Evolutionary conservation across 2,329 filamentous ascomycete species (phyloP), one percentile per base, ranked within the genome.

Genomic region (Ophiocordyceps camponoti-floridani): DNA sequence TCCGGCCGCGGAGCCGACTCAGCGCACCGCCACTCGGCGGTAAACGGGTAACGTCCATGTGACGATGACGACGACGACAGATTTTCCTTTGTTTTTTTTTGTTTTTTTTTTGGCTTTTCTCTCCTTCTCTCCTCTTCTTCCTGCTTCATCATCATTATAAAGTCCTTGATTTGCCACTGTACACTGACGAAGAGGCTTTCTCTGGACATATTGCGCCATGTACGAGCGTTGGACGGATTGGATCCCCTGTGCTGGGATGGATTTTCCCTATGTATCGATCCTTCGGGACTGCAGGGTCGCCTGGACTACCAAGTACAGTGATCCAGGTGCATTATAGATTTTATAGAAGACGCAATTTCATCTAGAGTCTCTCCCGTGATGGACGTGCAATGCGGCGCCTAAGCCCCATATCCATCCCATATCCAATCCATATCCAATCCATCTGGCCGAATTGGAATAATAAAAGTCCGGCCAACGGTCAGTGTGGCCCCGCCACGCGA

Each of bases 21-120:
- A 66, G 66, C 47, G 35, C 35, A 38, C 56, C 58, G 12, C 59
- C 59, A 2, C 48, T 56, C 14, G 43, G 54, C 14, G 50, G 55
- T 18, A 57, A 56, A 42, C 62, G 65, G 38, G 57, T 66, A 44
- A 57, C 66, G 31, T 70, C 67, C 27, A 59, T 70, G 62, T 70
- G 57, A 62, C 23, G 23, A 23, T 23, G 23, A 23, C 5, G 23
- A 23, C 5, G 23, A 23, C 19, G 40, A 35, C 35, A 16, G 18
- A 11, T 38, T 38, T 38, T 38, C 7, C 16, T 38, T 38, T 14
- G 6, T 38, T 38, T 38, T 38, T 14, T 38, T 38, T 38, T 8
- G 2, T 38, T 14, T 38, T n/a, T 1, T 41, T n/a, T 14, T n/a
- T 26, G 3, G 26, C 18, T 41, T 14, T 41, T 26, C 16, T 14